Evolutionary conservation across 805 yeast genomes (phyloP).

Genomic region (Yarrowia keelungensis): DNA sequence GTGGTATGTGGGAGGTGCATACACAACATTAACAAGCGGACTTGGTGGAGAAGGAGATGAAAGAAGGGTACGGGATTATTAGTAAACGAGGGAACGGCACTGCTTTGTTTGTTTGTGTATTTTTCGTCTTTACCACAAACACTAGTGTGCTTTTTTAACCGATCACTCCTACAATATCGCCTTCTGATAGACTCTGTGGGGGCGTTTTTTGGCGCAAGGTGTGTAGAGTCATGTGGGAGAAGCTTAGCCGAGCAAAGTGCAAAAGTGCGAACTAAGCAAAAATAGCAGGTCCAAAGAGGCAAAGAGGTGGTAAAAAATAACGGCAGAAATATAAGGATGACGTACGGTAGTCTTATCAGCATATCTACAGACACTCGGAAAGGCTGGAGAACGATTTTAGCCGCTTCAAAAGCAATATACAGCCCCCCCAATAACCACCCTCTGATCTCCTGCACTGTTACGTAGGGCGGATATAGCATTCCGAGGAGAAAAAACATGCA

Average conservation of each 20-base stretch:
- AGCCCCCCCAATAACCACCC: too few relatives aligned
- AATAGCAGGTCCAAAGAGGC: background rate
- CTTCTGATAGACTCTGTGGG: background rate
- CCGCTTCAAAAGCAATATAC: too few relatives aligned
- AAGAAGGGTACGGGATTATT: background rate
- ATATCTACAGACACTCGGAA: too few relatives aligned
- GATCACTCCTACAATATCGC: too few relatives aligned
- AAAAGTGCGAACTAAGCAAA: background rate
- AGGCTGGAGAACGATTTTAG: too few relatives aligned
- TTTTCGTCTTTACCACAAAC: background rate
- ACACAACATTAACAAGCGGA: background rate
- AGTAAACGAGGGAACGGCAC: background rate
- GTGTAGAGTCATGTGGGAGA: constrained; percentile 7
- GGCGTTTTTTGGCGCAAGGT: background rate
- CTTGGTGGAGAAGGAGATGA: constrained; percentile 2
- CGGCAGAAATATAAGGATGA: too few relatives aligned
- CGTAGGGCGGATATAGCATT: constrained; percentile 2
- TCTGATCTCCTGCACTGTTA: background rate
- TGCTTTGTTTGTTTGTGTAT: background rate
- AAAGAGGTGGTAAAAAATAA: too few relatives aligned
- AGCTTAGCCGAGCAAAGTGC: background rate
- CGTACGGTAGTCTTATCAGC: too few relatives aligned
- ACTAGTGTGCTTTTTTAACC: too few relatives aligned
- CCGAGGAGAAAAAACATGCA: background rate
- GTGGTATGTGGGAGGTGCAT: constrained; percentile 29